A percentile compares a stretch with the other conserved stretches of the same genome.
phyloP scores from a whole-genome alignment of 176 grass and related monocot genomes.

The Carex scoparia region DNA sequence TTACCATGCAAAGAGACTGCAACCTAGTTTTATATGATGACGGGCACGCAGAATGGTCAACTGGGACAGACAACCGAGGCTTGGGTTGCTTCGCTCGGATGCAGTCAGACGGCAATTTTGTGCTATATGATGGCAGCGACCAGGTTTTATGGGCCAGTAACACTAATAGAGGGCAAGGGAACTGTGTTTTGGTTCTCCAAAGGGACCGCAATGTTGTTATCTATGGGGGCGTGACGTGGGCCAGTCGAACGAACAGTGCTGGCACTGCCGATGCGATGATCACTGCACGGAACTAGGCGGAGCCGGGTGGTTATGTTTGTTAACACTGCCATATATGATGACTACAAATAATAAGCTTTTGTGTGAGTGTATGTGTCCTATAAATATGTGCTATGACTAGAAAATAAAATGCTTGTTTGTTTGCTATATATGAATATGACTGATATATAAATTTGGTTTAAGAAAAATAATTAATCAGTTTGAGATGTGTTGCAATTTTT shows the following conservation, averaged over 20 bases:
- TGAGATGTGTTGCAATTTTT: too few relatives aligned
- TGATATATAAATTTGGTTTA: too few relatives aligned
- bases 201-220: conserved; percentile 30
- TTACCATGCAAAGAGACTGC: conserved; percentile 32
- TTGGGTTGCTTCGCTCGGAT: conserved; percentile 2
- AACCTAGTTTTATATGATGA: conserved; percentile 31
- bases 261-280: conserved; percentile 12
- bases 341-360: neutral
- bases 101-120: conserved; percentile 29
- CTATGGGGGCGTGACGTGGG: conserved; percentile 8
- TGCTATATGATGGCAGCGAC: conserved; percentile 13
- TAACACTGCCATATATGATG: neutral
- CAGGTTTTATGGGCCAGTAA: conserved; percentile 21
- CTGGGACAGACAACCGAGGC: neutral
- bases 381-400: neutral
- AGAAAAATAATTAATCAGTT: too few relatives aligned
- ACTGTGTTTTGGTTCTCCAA: conserved; percentile 28
- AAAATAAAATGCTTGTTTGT: neutral
- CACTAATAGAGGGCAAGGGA: neutral
- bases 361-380: neutral
- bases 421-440: too few relatives aligned
- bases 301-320: neutral
- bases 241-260: neutral
- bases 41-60: neutral
- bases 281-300: neutral